Base-by-base conservation (phyloP, 2,329 filamentous ascomycete species). In the Trichoderma aggressivum region DNA sequence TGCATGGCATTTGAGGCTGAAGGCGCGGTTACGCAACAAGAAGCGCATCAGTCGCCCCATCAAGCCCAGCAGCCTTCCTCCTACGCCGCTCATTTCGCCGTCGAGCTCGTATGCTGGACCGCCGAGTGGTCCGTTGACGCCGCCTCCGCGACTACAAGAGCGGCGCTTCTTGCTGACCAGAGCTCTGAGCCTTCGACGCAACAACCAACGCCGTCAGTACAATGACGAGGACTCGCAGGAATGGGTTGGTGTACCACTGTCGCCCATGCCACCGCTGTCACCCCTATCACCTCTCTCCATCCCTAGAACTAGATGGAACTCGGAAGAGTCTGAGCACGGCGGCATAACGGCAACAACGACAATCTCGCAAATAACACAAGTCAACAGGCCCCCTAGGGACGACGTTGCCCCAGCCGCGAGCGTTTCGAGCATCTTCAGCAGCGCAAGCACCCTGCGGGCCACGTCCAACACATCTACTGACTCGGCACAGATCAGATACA, bases 121-220 rank as follows among this genome's bases (percentile, higher is more conserved):
- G 8, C 75, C 77, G 3, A 67, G 72, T 2, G 67, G 73, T 2
- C 79, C 80, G 0, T 74, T 84, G 28, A 85, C 82, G 0, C 85
- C 86, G 1, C 86, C 86, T 0, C 82, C 82, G 2, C 82, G 85
- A 21, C 81, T 88, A 2, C 80, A 83, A 65, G 84, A 87, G 64
- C 81, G 85, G 7, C 82, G 78, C 43, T 80, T 84, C 61, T 80
- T 87, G 21, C 79, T 83, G 1, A 66, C 75, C 3, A 47, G 70
- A 14, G 61, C 58, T 1, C 39, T 71, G 26, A 71, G 69, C 24
- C 43, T 70, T 32, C 47, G 68, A 24, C 68, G 68, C 2, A 55
- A 28, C 18, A 34, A 70, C 11, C 59, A 63, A 4, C 60, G 55
- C 10, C 24, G 60, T 36, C 53, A 36, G 7, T 26, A 7, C 34